Percentiles rank a stretch among this genome's conserved stretches.
Evolutionary conservation across 192 early-diverging fungal genomes (phyloP).

Genomic region (Nowakowskiella sp.): DNA sequence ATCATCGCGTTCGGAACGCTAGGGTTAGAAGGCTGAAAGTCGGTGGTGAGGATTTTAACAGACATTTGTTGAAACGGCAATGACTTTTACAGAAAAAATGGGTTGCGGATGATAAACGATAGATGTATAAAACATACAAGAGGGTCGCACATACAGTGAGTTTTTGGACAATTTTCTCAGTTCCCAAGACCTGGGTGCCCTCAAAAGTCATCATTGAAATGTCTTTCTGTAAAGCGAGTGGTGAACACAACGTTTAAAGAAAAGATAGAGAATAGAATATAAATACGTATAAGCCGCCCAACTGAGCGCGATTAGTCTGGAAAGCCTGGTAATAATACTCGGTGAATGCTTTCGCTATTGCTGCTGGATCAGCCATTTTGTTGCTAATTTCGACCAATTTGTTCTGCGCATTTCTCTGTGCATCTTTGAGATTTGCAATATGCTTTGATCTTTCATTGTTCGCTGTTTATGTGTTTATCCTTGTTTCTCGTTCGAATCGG

Average conservation of each 20-base stretch:
- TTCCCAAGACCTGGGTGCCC: conserved; percentile 55
- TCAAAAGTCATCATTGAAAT: conserved; percentile 85
- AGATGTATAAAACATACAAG: neutral
- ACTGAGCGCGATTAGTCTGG: conserved; percentile 55
- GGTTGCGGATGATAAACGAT: neutral
- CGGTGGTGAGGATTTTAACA: conserved; percentile 67
- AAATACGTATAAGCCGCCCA: conserved; percentile 77
- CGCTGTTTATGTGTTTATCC: no score
- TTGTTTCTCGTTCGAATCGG: no score
- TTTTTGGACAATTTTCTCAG: conserved; percentile 63
- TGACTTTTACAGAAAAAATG: conserved; percentile 24
- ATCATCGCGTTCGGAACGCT: conserved; percentile 48
- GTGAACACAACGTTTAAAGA: neutral
- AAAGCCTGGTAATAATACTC: conserved; percentile 86
- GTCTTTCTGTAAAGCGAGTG: conserved; percentile 49
- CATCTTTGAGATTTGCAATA: no score
- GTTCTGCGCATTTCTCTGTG: no score
- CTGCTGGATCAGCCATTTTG: no score
- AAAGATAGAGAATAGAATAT: conserved; percentile 2
- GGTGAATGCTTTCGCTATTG: conserved; percentile 63
- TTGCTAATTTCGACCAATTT: no score
- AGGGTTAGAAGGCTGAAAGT: conserved; percentile 70
- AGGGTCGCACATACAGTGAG: conserved; percentile 64
- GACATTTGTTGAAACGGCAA: conserved; percentile 71
- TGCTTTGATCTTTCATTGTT: no score